Evolutionary conservation across 441 rosid genomes (phyloP), one percentile per base, ranked within the genome.

Genomic region (Pelargonium citronellum): DNA sequence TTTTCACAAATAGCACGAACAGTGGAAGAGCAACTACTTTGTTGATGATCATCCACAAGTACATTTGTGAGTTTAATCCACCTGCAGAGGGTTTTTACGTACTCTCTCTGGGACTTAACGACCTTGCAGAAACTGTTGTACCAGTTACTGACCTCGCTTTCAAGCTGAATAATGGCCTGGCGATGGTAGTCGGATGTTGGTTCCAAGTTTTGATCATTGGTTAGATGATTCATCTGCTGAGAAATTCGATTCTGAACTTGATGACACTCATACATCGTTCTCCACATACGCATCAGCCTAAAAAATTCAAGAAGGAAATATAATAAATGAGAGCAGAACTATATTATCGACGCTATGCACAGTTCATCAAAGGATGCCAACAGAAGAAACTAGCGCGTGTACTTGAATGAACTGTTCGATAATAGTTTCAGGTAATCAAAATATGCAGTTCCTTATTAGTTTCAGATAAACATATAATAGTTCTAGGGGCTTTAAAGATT

Each of bases 261-360:
- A 77, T 91, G 97, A 65, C 93, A 89, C 72, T 86, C 89, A 46
- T 78, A 83, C 96, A 93, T 93, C 67, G 79, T 83, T 68, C 78
- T 86, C 98, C 97, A 93, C 88, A 84, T 81, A 64, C 79, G 90
- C 73, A 77, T 79, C 73, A 88, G 82, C 79, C 98, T 93, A 80
- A 67, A 47, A 62, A 10, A 71, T 30, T 37, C 66, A n/a, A n/a
- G n/a, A 64, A 44, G 66, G 43, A 64, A 67, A 51, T 22, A 24
- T 34, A 4, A 58, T 12, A 60, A 16, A 24, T 60, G 57, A 53
- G 57, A 69, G 41, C 47, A 68, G 13, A 46, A 67, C n/a, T n/a
- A n/a, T n/a, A n/a, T n/a, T n/a, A n/a, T n/a, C n/a, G n/a, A n/a
- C n/a, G n/a, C n/a, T n/a, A n/a, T n/a, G n/a, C n/a, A n/a, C n/a